These are phyloP conservation scores for Ogataea sp. DNA, from an alignment of 805 yeast genomes.

Conservation along the genomic window DNA sequence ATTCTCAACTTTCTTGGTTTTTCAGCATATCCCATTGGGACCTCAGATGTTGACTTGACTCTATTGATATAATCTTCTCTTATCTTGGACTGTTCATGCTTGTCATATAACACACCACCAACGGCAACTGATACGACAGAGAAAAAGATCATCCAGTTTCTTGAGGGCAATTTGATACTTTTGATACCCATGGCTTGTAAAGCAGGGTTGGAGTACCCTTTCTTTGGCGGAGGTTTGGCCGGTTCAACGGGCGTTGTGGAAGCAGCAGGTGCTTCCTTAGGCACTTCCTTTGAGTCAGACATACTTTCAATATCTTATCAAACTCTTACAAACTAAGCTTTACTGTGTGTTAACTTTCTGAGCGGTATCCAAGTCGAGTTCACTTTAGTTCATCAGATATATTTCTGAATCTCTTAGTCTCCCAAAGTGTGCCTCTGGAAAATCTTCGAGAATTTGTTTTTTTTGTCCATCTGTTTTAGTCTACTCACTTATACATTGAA, in stretches of 20 bases:
- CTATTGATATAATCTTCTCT: slow-evolving; percentile 55
- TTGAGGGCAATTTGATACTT: slow-evolving; percentile 67
- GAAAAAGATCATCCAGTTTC: slow-evolving; percentile 94
- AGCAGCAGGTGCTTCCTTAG: neutral
- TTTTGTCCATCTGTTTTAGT: too few relatives aligned
- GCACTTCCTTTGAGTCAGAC: neutral
- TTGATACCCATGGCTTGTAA: slow-evolving; percentile 81
- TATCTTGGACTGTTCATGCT: slow-evolving; percentile 57
- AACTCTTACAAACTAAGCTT: too few relatives aligned
- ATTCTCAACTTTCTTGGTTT: slow-evolving; percentile 72
- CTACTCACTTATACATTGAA: too few relatives aligned
- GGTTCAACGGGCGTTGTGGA: too few relatives aligned
- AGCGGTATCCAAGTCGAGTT: too few relatives aligned
- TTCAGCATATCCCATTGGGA: slow-evolving; percentile 33
- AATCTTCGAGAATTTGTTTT: too few relatives aligned
- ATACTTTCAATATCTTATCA: too few relatives aligned
- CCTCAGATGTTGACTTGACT: slow-evolving; percentile 34
- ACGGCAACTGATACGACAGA: slow-evolving; percentile 52
- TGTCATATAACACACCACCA: slow-evolving; percentile 79
- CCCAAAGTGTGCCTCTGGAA: too few relatives aligned
- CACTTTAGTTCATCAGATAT: too few relatives aligned
- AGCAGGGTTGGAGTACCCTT: slow-evolving; percentile 70
- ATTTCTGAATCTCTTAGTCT: too few relatives aligned
- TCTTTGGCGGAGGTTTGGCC: slow-evolving; percentile 7
- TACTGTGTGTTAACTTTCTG: too few relatives aligned